A percentile compares a stretch with the other conserved stretches of the same genome.
Evolutionary conservation across 495 filamentous ascomycete species (phyloP).

Genomic region (Podospora australis): DNA sequence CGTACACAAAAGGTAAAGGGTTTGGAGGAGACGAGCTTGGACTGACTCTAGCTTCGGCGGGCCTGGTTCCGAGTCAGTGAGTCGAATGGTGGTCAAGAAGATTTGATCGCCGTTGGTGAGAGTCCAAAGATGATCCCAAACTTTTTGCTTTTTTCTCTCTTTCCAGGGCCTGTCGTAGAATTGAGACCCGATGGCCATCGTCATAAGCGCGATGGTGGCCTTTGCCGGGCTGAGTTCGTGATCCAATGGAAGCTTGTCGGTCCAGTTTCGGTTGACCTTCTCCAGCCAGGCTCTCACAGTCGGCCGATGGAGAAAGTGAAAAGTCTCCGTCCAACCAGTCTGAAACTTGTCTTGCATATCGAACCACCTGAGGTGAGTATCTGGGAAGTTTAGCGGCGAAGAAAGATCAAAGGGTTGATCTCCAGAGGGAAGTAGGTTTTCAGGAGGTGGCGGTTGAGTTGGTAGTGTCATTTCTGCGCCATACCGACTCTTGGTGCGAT

Average conservation of each 20-base stretch:
- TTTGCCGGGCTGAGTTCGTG: constrained; percentile 14
- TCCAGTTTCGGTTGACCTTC: constrained; percentile 11
- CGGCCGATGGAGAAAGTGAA: constrained; percentile 19
- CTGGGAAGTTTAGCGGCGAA: not conserved
- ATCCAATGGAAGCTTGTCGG: constrained; percentile 4
- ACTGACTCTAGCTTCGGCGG: constrained; percentile 15
- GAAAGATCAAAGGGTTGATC: constrained; percentile 19
- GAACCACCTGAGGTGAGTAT: constrained; percentile 2
- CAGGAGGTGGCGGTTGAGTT: not conserved
- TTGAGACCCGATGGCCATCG: constrained; percentile 19
- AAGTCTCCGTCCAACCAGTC: constrained; percentile 18
- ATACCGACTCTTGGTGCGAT: not conserved
- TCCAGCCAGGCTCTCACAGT: constrained; percentile 15
- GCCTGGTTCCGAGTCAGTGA: constrained; percentile 15
- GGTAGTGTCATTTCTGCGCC: not conserved
- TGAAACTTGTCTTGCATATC: constrained; percentile 16
- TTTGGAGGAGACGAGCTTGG: constrained; percentile 23
- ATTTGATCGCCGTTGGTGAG: constrained; percentile 15
- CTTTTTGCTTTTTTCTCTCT: not conserved
- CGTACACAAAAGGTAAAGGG: constrained; percentile 22
- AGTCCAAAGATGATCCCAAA: constrained; percentile 14
- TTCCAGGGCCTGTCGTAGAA: constrained; percentile 3
- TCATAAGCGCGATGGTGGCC: constrained; percentile 20
- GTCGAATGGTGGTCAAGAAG: constrained; percentile 7
- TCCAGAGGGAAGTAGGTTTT: not conserved